A percentile compares a stretch with the other conserved stretches of the same genome.
Conservation (phyloP, 2,329 filamentous ascomycete species). For the Aureobasidium uvarum region DNA sequence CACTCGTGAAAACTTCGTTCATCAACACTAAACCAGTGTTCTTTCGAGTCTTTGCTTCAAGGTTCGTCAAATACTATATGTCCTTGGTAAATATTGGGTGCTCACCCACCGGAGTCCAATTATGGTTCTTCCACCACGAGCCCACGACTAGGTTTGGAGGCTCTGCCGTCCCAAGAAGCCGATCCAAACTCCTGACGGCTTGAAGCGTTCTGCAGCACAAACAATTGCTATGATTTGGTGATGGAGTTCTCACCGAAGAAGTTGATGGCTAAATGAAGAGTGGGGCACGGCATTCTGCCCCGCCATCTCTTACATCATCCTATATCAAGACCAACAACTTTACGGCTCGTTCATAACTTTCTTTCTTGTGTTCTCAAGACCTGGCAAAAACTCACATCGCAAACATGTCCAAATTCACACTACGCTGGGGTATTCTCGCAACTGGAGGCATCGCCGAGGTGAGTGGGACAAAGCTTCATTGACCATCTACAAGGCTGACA, state of each 20-base stretch:
- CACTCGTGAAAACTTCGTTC: no score
- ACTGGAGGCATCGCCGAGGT: slow-evolving; percentile 49
- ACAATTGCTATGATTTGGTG: not conserved
- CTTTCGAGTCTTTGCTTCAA: not conserved
- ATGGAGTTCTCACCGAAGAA: slow-evolving; percentile 20
- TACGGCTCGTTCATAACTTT: not conserved
- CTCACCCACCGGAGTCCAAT: not conserved
- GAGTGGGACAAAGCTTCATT: no score
- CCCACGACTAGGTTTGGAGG: not conserved
- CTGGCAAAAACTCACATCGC: not conserved
- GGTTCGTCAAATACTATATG: no score
- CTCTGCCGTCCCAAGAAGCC: not conserved
- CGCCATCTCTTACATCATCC: slow-evolving; percentile 22
- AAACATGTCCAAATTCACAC: slow-evolving; percentile 29
- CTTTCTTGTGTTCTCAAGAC: not conserved
- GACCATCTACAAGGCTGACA: slow-evolving; percentile 3
- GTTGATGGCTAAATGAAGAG: not conserved
- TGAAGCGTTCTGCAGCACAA: not conserved
- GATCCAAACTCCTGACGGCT: not conserved
- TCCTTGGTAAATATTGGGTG: not conserved
- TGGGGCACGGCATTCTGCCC: slow-evolving; percentile 19
- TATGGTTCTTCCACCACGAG: not conserved
- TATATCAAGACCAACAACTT: not conserved
- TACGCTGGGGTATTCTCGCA: slow-evolving; percentile 48
- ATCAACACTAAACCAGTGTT: no score